Base-by-base conservation (phyloP, 805 yeast genomes). In the Candida adriatica region DNA sequence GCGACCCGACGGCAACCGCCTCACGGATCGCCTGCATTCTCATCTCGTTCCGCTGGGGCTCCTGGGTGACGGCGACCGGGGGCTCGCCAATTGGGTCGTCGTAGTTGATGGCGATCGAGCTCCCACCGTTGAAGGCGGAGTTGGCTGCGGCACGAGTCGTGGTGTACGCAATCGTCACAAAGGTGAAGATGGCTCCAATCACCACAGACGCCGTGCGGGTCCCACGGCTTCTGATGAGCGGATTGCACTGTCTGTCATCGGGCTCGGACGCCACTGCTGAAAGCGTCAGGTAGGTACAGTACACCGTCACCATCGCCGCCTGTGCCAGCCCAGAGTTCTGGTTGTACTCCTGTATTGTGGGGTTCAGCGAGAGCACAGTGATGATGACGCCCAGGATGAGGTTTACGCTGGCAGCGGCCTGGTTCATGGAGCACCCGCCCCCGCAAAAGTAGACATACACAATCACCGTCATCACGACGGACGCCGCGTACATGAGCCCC, bases 291-390 rank as follows among this genome's bases (percentile, higher is more conserved):
- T 92, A 92, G 0, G 96, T 82, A 57, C 97, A 86, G 58, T 92
- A 92, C 15, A 87, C 70, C 9, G 90, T 79, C 22, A 94, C 97
- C 88, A 94, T 88, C 11, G 95, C 87, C 8, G 95, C 71, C 62
- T 92, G 99, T 4, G 98, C 96, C 30, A 92, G 64, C 2, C 98
- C 99, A 2, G 96, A 95, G 45, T 82, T 84, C 5, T 97, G 94
- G 56, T 94, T 94, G 49, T 71, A 75, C 53, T 86, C 96, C 58
- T 92, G 97, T 14, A 92, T 79, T 16, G 69, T 70, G 23, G 94
- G 94, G 47, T 82, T 73, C 25, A 94, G 70, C 0, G 95, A 83
- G 35, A 87, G 55, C 0, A 61, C 70, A 1, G 95, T 75, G 2
- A 81, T 75, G 5, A 80, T 46, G 7, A 84, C 22, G 1, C 79